Evolutionary conservation across 2,329 filamentous ascomycete species (phyloP).

Genomic region (Dactylonectria estremocensis): DNA sequence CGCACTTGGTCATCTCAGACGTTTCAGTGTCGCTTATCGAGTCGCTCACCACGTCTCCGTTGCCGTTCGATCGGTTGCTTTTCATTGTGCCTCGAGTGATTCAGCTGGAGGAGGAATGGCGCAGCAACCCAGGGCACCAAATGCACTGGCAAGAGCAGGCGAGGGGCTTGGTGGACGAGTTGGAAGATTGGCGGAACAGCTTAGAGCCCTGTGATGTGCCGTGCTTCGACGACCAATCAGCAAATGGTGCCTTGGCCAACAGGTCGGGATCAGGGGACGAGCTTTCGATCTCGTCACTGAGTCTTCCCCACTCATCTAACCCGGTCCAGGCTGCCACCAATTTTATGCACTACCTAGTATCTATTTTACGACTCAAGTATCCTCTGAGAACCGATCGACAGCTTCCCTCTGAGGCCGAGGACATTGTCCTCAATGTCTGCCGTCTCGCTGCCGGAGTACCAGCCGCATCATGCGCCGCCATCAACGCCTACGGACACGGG

Average conservation of each 20-base stretch:
- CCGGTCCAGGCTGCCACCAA: conserved; percentile 36
- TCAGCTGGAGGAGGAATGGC: conserved; percentile 37
- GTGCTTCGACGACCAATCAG: neutral
- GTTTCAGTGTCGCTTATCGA: neutral
- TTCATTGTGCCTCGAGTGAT: conserved; percentile 34
- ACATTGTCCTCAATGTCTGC: conserved; percentile 23
- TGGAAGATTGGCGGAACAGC: conserved; percentile 31
- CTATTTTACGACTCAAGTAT: conserved; percentile 33
- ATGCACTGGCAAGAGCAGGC: conserved; percentile 24
- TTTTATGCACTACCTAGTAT: conserved; percentile 36
- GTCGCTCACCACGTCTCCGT: neutral
- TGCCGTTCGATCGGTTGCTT: conserved; percentile 29
- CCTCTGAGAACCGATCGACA: neutral
- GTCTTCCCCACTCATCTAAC: neutral
- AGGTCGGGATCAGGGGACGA: neutral
- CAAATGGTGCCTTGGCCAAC: neutral
- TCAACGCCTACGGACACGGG: neutral
- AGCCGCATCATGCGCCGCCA: neutral
- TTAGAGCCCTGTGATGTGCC: conserved; percentile 21
- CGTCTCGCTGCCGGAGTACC: conserved; percentile 33
- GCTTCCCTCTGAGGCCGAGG: neutral
- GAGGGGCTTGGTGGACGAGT: conserved; percentile 13
- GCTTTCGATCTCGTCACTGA: neutral
- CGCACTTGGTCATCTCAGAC: conserved; percentile 1
- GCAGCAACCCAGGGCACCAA: conserved; percentile 20